Evolutionary conservation across 768 basidiomycete species (phyloP).

Genomic region (Phaeotremella skinneri): DNA sequence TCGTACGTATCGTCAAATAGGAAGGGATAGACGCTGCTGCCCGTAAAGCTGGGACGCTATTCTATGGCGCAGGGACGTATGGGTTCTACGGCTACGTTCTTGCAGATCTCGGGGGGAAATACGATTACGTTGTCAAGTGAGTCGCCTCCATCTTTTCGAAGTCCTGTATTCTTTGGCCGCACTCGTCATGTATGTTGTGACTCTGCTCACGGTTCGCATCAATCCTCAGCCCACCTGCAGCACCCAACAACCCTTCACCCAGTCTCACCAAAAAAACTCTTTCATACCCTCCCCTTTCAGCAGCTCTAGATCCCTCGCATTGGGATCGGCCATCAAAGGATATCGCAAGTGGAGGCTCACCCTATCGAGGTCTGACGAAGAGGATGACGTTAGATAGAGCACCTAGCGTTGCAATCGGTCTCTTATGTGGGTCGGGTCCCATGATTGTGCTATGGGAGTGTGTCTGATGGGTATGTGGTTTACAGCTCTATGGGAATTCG

Average conservation of each 20-base stretch:
- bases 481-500: constrained; percentile 79
- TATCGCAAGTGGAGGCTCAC: constrained; percentile 54
- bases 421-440: constrained; percentile 54
- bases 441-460: constrained; percentile 9
- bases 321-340: constrained; percentile 21
- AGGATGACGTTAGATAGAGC: constrained; percentile 80
- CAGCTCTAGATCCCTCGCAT: constrained; percentile 23
- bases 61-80: constrained; percentile 90
- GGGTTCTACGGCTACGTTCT: constrained; percentile 92
- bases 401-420: constrained; percentile 66
- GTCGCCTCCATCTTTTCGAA: constrained; percentile 44
- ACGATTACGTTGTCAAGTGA: constrained; percentile 81
- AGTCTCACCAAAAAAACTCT: constrained; percentile 57
- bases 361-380: constrained; percentile 67
- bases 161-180: background rate
- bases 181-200: background rate
- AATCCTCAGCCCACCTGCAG: constrained; percentile 11
- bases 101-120: constrained; percentile 74
- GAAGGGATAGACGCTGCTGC: constrained; percentile 75
- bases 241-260: constrained; percentile 16
- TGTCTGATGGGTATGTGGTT: constrained; percentile 4
- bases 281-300: constrained; percentile 58
- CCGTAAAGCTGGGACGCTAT: constrained; percentile 67
- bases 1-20: constrained; percentile 55
- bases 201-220: background rate